These are phyloP conservation scores for Hypoxylon sp. DNA, from an alignment of 2,329 filamentous ascomycete genomes.

Conservation along the genomic window DNA sequence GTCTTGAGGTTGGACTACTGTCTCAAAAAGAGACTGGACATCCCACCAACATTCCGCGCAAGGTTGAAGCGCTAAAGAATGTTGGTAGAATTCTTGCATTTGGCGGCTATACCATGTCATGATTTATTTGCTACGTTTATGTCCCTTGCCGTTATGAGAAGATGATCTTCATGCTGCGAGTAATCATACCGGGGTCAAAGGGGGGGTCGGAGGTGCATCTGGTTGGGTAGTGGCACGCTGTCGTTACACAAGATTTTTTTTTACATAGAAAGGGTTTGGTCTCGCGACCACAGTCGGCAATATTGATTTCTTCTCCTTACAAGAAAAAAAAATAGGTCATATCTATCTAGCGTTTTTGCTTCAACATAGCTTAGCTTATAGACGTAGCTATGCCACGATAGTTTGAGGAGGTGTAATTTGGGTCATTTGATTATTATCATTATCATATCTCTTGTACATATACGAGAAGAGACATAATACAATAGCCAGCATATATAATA, in stretches of 20 bases:
- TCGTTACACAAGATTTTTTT: conserved; percentile 23
- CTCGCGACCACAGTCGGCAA: conserved; percentile 26
- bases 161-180: conserved; percentile 30
- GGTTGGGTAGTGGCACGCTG: conserved; percentile 28
- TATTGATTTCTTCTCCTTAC: conserved; percentile 9
- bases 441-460: conserved; percentile 15
- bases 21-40: conserved; percentile 26
- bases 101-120: too few species aligned
- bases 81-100: background rate
- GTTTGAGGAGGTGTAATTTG: conserved; percentile 1
- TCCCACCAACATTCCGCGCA: conserved; percentile 32
- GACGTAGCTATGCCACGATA: too few species aligned
- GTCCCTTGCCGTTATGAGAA: conserved; percentile 29
- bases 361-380: too few species aligned
- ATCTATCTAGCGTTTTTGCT: too few species aligned
- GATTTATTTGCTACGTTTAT: too few species aligned
- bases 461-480: too few species aligned
- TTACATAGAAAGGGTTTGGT: conserved; percentile 25
- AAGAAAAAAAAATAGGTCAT: too few species aligned
- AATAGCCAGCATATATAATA: too few species aligned
- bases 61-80: conserved; percentile 21
- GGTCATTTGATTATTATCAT: background rate
- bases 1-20: conserved; percentile 34
- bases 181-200: conserved; percentile 19
- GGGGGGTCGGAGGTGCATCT: conserved; percentile 24